These are phyloP conservation scores for Caloboletus inedulis DNA, from an alignment of 1,284 basidiomycete genomes.

Conservation along the genomic window DNA sequence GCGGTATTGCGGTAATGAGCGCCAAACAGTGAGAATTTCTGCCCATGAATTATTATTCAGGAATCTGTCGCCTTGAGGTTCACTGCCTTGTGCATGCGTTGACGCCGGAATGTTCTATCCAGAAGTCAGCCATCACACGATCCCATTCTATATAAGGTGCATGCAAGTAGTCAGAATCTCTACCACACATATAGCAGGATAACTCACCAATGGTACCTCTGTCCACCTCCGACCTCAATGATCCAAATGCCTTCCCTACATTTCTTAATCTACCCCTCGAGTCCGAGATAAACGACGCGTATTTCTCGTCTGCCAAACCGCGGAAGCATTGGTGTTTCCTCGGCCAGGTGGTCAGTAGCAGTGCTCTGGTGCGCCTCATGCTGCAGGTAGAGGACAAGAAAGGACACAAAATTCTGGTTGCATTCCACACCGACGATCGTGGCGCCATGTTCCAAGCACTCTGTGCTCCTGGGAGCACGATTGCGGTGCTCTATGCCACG, in stretches of 20 bases:
- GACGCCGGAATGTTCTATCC: slow-evolving; percentile 11
- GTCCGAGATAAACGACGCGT: slow-evolving; percentile 14
- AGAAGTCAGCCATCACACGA: slow-evolving; percentile 4
- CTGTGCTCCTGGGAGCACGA: slow-evolving; percentile 30
- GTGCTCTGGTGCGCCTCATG: slow-evolving; percentile 24
- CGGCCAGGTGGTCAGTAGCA: slow-evolving; percentile 25
- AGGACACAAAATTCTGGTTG: slow-evolving; percentile 26
- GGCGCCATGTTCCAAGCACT: slow-evolving; percentile 22
- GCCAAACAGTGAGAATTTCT: slow-evolving; percentile 1
- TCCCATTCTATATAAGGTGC: slow-evolving; percentile 14
- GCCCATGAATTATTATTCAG: background rate
- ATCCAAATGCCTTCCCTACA: slow-evolving; percentile 24
- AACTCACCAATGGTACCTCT: slow-evolving; percentile 20
- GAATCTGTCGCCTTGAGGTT: background rate
- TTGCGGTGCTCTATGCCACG: slow-evolving; percentile 32
- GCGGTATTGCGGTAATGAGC: background rate
- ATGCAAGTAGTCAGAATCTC: background rate
- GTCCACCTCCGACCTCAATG: slow-evolving; percentile 30
- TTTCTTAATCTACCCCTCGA: slow-evolving; percentile 27
- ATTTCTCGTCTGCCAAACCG: slow-evolving; percentile 25
- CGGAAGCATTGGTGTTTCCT: slow-evolving; percentile 33
- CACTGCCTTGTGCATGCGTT: background rate
- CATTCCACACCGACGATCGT: slow-evolving; percentile 34
- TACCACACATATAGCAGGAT: background rate
- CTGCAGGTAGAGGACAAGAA: slow-evolving; percentile 30